Base-by-base conservation (phyloP, 2,329 filamentous ascomycete genomes). In the Trichothecium roseum region DNA sequence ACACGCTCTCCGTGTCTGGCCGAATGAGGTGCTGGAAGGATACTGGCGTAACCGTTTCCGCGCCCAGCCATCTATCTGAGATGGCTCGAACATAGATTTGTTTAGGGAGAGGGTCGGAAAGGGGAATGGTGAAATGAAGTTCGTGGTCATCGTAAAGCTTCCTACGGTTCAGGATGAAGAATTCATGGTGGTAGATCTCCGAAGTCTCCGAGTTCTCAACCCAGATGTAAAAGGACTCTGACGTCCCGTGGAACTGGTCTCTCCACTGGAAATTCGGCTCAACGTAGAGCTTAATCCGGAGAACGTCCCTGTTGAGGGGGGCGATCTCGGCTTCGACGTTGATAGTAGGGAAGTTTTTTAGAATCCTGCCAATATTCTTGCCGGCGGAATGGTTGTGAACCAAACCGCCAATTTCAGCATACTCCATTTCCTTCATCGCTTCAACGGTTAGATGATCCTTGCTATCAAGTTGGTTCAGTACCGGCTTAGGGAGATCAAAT, bases 211-310 rank as follows among this genome's bases (percentile, higher is more conserved):
- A 95, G 54, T 96, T 94, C 57, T 98, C 91, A 3, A 98, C 89
- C 93, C 91, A 98, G 39, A 98, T 82, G 74, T 93, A 98, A 62
- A 93, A 98, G 4, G 89, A 89, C 52, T 98, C 91, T 0, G 89
- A 95, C 3, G 80, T 86, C 14, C 93, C 93, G 52, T 98, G 88
- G 40, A 94, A 75, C 32, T 84, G 79, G 46, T 96, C 89, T 47
- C 94, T 94, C 91, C 91, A 98, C 27, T 69, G 69, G 53, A 98
- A 98, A 35, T 96, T 88, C 0, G 91, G 86, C 2, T 81, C 85
- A 14, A 98, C 71, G 47, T 71, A 84, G 1, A 98, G 73, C 51
- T 83, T 81, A 50, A 98, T 87, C n/a, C 89, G 78, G 42, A 98
- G 66, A 1, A 98, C 89, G 51, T 98, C 88, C 32, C 91, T 74